Conservation (phyloP, 495 filamentous ascomycete genomes). For the Penicillium odoratum region DNA sequence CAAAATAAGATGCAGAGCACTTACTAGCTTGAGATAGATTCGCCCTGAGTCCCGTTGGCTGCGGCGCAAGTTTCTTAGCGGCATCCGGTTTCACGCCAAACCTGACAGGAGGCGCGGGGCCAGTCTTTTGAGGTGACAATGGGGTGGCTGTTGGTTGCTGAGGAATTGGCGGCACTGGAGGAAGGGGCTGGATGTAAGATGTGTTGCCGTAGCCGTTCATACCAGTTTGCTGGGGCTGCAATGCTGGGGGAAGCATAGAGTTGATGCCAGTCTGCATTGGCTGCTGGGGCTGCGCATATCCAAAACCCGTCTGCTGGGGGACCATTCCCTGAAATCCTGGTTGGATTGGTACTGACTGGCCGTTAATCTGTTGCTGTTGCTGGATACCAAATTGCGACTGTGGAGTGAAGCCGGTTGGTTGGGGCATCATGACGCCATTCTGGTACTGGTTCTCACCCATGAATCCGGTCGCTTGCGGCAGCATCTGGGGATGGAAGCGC, state of each 20-base stretch:
- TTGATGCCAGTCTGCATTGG: constrained; percentile 52
- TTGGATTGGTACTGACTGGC: constrained; percentile 17
- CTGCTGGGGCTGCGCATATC: constrained; percentile 48
- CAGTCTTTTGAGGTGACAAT: constrained; percentile 85
- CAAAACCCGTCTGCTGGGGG: constrained; percentile 68
- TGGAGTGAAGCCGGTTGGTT: constrained; percentile 53
- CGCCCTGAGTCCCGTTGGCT: constrained; percentile 86
- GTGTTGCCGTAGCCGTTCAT: constrained; percentile 55
- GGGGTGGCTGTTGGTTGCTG: constrained; percentile 56
- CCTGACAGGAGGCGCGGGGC: constrained; percentile 84
- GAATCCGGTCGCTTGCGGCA: constrained; percentile 58
- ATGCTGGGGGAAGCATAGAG: constrained; percentile 41
- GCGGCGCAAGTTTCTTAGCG: constrained; percentile 76
- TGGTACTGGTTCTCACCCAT: constrained; percentile 52
- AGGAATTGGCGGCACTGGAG: constrained; percentile 45
- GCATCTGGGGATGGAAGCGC: constrained; percentile 54
- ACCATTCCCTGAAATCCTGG: constrained; percentile 60
- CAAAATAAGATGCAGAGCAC: constrained; percentile 28
- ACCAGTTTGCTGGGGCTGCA: constrained; percentile 56
- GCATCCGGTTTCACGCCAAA: constrained; percentile 74
- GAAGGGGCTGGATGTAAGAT: constrained; percentile 39
- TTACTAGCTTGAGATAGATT: constrained; percentile 94
- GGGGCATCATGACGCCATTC: constrained; percentile 48
- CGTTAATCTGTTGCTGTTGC: constrained; percentile 47
- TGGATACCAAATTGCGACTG: constrained; percentile 54